Conservation (phyloP, 495 filamentous ascomycete species). For the Cetradonia linearis region DNA sequence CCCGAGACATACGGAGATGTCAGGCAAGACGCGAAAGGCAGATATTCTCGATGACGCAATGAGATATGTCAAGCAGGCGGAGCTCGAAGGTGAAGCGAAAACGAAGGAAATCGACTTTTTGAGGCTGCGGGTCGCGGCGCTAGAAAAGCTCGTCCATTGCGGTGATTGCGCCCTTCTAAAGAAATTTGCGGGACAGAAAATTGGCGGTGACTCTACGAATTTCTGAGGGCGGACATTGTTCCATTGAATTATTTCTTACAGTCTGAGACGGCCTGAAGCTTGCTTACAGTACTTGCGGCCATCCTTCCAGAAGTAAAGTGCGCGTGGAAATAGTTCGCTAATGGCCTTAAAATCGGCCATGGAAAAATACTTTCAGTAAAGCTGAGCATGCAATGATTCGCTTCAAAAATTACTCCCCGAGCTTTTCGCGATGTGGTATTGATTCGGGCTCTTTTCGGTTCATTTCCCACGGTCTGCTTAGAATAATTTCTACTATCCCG, state of each 20-base stretch:
- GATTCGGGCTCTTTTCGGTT: not conserved
- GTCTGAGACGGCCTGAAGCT: not conserved
- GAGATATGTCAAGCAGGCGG: slow-evolving; percentile 12
- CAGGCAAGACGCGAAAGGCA: slow-evolving; percentile 6
- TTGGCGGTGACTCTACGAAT: not conserved
- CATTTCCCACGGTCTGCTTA: not conserved
- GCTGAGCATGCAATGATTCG: not conserved
- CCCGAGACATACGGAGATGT: not conserved
- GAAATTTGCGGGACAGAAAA: slow-evolving; percentile 3
- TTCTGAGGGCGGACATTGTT: not conserved
- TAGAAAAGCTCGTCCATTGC: slow-evolving; percentile 11
- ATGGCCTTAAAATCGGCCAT: not conserved
- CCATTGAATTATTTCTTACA: not conserved
- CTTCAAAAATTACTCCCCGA: not conserved
- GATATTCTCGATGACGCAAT: slow-evolving; percentile 11
- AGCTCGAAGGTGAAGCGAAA: not conserved
- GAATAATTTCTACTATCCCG: not conserved
- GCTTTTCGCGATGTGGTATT: not conserved
- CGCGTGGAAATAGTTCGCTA: not conserved
- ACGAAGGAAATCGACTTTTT: slow-evolving; percentile 6
- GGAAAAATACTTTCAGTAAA: not conserved
- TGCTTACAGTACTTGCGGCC: not conserved
- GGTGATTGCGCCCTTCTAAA: slow-evolving; percentile 4
- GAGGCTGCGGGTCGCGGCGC: slow-evolving; percentile 4
- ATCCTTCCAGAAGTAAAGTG: not conserved